Percentiles rank a stretch among this genome's conserved stretches.
Evolutionary conservation across 2,329 filamentous ascomycete genomes (phyloP).

Genomic region (Dothiorella sarmentorum): DNA sequence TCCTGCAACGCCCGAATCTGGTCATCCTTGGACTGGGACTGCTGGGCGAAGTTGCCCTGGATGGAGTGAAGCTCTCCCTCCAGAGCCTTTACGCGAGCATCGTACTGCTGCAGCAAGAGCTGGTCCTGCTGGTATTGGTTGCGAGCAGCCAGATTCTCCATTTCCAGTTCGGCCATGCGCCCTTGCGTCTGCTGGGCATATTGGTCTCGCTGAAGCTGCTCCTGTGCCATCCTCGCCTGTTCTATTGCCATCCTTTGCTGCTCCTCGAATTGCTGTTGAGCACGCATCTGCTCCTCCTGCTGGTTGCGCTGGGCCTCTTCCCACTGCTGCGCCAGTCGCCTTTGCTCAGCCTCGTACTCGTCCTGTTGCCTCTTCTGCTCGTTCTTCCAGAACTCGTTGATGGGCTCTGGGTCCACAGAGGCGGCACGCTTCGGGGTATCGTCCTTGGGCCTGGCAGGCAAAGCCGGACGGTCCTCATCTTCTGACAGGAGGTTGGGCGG

Average conservation of each 20-base stretch:
- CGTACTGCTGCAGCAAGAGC: constrained; percentile 94
- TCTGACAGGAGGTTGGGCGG: constrained; percentile 84
- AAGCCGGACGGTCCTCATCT: constrained; percentile 70
- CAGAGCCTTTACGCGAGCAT: constrained; percentile 84
- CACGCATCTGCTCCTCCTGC: constrained; percentile 76
- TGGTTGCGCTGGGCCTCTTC: constrained; percentile 77
- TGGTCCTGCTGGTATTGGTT: constrained; percentile 98
- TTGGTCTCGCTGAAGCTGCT: constrained; percentile 83
- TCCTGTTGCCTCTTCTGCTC: constrained; percentile 88
- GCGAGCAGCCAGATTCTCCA: constrained; percentile 88
- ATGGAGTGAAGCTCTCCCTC: constrained; percentile 83
- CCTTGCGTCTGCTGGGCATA: constrained; percentile 92
- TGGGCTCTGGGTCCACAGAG: constrained; percentile 80
- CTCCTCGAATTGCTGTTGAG: constrained; percentile 93
- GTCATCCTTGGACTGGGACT: constrained; percentile 86
- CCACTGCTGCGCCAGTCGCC: constrained; percentile 81
- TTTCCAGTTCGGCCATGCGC: constrained; percentile 90
- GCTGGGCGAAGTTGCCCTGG: constrained; percentile 77
- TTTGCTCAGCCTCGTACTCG: constrained; percentile 92
- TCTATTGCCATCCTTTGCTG: constrained; percentile 85
- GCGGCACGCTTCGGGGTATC: constrained; percentile 55
- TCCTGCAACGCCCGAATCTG: constrained; percentile 90
- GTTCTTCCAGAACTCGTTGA: constrained; percentile 96
- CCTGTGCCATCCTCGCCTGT: constrained; percentile 85
- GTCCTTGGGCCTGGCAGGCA: constrained; percentile 70